phyloP scores from a whole-genome alignment of 2,329 filamentous ascomycete species.

The Nothophaeocryptopus gaeumannii region DNA sequence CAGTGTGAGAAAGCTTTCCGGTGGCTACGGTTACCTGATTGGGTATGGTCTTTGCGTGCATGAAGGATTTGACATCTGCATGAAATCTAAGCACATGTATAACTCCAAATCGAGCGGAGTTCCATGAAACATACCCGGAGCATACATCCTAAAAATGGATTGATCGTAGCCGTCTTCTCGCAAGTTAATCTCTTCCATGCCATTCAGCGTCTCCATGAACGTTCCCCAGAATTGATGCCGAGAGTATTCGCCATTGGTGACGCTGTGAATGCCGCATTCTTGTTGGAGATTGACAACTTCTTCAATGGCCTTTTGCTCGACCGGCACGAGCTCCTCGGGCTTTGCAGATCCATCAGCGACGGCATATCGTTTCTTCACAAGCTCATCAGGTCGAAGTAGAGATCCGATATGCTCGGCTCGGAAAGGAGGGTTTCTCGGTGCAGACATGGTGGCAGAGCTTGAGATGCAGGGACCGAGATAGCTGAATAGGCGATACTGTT shows the following conservation, averaged over 20 bases:
- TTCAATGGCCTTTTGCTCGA: constrained; percentile 34
- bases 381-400: constrained; percentile 61
- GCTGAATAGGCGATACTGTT: background rate
- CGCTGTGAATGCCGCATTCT: constrained; percentile 32
- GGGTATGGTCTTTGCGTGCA: constrained; percentile 56
- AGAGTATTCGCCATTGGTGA: constrained; percentile 36
- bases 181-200: constrained; percentile 51
- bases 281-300: constrained; percentile 35
- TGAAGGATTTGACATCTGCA: constrained; percentile 58
- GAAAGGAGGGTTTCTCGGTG: constrained; percentile 54
- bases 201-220: constrained; percentile 37
- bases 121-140: constrained; percentile 39
- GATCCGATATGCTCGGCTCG: constrained; percentile 71
- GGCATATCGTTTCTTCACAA: constrained; percentile 58
- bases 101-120: background rate
- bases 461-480: no score
- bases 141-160: constrained; percentile 57
- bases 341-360: constrained; percentile 36
- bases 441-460: constrained; percentile 50
- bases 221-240: constrained; percentile 34
- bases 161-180: constrained; percentile 36
- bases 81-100: background rate
- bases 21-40: constrained; percentile 57
- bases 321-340: constrained; percentile 27
- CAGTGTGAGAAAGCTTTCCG: constrained; percentile 57